Percentiles rank a stretch among this genome's conserved stretches.
phyloP scores from a whole-genome alignment of 2,329 filamentous ascomycete species.

The Beauveria pseudobassiana region DNA sequence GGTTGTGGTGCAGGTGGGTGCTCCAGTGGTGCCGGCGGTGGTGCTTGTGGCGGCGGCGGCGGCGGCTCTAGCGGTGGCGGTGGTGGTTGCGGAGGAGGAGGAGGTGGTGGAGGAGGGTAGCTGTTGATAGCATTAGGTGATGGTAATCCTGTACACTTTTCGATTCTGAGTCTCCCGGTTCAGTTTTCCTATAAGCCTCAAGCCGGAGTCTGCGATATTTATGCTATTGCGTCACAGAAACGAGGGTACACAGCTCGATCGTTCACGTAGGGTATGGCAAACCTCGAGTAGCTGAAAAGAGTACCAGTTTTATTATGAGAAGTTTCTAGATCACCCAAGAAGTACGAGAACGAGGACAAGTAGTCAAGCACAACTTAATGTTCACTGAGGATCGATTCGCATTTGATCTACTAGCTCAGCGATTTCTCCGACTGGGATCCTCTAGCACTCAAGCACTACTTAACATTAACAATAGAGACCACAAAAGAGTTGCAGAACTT shows the following conservation, averaged over 20 bases:
- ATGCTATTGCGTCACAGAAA: too few relatives aligned
- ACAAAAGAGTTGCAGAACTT: background rate
- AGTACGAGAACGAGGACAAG: too few relatives aligned
- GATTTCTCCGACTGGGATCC: too few relatives aligned
- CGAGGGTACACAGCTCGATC: too few relatives aligned
- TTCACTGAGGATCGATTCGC: too few relatives aligned
- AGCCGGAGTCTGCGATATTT: too few relatives aligned
- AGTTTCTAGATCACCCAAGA: too few relatives aligned
- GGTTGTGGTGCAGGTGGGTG: slow-evolving; percentile 12
- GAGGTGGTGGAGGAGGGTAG: slow-evolving; percentile 8
- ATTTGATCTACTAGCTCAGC: background rate
- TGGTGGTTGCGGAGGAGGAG: slow-evolving; percentile 16
- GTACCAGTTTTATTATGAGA: too few relatives aligned
- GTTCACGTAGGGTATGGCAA: too few relatives aligned
- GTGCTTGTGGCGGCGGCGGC: slow-evolving; percentile 13
- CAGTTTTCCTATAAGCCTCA: too few relatives aligned
- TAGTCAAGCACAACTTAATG: too few relatives aligned
- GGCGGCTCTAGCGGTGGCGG: slow-evolving; percentile 8
- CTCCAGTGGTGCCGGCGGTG: slow-evolving; percentile 16
- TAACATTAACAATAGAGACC: background rate
- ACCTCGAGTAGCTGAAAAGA: too few relatives aligned
- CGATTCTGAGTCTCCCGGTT: background rate
- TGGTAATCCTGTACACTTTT: background rate
- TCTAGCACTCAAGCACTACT: background rate
- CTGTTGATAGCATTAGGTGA: background rate